phyloP scores from a whole-genome alignment of 2,329 filamentous ascomycete species.

The Amylocarpus encephaloides region DNA sequence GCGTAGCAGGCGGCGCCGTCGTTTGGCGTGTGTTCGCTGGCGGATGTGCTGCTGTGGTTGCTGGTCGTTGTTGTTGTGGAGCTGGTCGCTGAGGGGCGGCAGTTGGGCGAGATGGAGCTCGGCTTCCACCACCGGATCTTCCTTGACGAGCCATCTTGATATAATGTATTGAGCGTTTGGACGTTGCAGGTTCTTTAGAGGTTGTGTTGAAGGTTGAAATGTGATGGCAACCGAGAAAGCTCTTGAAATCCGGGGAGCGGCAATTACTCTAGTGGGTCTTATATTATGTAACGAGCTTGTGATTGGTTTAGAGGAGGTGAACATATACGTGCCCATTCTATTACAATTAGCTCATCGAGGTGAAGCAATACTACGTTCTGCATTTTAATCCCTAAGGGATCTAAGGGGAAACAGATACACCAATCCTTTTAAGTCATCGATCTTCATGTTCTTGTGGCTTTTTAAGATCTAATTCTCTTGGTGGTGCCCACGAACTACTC shows the following conservation, averaged over 20 bases:
- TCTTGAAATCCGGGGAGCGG: neutral
- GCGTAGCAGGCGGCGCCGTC: constrained; percentile 39
- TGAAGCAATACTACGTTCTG: too few relatives aligned
- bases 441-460: neutral
- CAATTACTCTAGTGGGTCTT: neutral
- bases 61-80: constrained; percentile 60
- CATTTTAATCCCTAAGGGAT: too few relatives aligned
- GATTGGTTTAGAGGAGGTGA: constrained; percentile 18
- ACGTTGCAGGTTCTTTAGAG: constrained; percentile 3
- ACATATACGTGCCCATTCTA: neutral
- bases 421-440: neutral
- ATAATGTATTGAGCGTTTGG: neutral
- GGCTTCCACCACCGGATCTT: constrained; percentile 50
- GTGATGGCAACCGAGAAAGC: constrained; percentile 1
- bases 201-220: neutral
- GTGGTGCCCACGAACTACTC: too few relatives aligned
- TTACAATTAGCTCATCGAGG: neutral
- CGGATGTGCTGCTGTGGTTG: constrained; percentile 54
- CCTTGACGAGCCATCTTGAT: constrained; percentile 71
- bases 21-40: constrained; percentile 45
- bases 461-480: too few relatives aligned
- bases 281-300: neutral
- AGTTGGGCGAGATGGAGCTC: constrained; percentile 60
- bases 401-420: neutral
- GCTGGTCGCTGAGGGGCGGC: constrained; percentile 51